Evolutionary conservation across 352 stramenopile species (phyloP), one percentile per base, ranked within the genome.

Genomic region (Globisporangium alternatum): DNA sequence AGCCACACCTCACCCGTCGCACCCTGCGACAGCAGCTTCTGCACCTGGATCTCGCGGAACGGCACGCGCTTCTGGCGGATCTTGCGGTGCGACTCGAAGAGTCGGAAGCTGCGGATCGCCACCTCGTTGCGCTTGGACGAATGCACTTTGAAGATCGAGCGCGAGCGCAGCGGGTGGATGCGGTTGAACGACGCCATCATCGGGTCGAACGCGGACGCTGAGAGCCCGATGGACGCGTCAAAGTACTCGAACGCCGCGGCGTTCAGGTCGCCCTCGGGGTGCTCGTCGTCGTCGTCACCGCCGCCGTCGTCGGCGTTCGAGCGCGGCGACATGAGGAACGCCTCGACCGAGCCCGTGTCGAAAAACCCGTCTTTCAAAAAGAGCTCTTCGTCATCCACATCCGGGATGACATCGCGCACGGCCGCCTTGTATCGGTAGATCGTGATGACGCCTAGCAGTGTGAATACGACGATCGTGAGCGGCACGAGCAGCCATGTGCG

Each of bases 1-100:
- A 89, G 76, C 86, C 86, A 92, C 1, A 94, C 77, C 54, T 92
- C 86, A 8, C 83, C 83, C 19, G 74, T 89, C 3, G 73, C 66
- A 1, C 86, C 83, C 1, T 72, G 71, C 0, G 83, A 83, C 3
- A 94, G 65, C 51, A 75, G 51, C 15, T 77, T 69, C 39, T 82
- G 58, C 1, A 89, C 72, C 56, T 90, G 75, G 13, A 94, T 71
- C 2, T 94, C 76, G 3, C 73, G 59, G 3, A 89, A 64, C 7
- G 72, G 70, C 9, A 92, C 54, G 15, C 81, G 83, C 31, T 81
- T 66, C 7, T 76, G 69, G 2, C 76, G 76, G 49, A 90, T 90
- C 58, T 80, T 76, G 41, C 69, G 72, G 49, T 90, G 77, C 37
- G 76, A 84, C 60, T 90, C 79, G 53, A 90, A 90, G 41, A 88